Conservation (phyloP, 1,139 yeast genomes). For the Blastobotrys arbuscula region DNA sequence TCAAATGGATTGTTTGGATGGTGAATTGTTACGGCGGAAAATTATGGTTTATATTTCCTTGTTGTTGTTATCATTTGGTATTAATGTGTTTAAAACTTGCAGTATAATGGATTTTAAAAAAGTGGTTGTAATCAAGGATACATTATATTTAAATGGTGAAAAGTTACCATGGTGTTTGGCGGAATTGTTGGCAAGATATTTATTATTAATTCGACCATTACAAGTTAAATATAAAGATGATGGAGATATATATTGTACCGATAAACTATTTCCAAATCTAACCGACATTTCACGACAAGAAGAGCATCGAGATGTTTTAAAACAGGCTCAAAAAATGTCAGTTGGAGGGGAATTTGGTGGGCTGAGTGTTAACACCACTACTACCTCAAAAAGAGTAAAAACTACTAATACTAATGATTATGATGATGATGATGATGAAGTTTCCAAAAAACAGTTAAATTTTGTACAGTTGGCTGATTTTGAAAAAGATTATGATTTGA, state of each 20-base stretch:
- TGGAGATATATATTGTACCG: background rate
- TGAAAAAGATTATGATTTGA: background rate
- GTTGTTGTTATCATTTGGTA: background rate
- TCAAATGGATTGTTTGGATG: background rate
- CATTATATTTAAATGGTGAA: background rate
- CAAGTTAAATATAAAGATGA: background rate
- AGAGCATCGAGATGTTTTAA: background rate
- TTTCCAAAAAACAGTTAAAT: background rate
- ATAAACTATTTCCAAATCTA: background rate
- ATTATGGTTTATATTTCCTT: background rate
- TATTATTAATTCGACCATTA: background rate
- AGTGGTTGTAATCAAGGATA: background rate
- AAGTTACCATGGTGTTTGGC: background rate
- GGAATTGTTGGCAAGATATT: background rate
- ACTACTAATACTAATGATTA: background rate
- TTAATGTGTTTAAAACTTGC: background rate
- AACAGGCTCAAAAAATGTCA: background rate
- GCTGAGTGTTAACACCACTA: background rate
- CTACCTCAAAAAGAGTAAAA: background rate
- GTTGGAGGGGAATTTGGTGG: background rate
- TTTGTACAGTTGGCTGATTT: background rate
- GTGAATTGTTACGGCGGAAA: background rate
- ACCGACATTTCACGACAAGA: background rate
- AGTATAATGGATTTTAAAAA: background rate
- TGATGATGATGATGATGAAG: background rate